Percentiles rank a stretch among this genome's conserved stretches.
Conservation (phyloP, 108 stramenopile genomes). For the Cyclotella kingstonii region DNA sequence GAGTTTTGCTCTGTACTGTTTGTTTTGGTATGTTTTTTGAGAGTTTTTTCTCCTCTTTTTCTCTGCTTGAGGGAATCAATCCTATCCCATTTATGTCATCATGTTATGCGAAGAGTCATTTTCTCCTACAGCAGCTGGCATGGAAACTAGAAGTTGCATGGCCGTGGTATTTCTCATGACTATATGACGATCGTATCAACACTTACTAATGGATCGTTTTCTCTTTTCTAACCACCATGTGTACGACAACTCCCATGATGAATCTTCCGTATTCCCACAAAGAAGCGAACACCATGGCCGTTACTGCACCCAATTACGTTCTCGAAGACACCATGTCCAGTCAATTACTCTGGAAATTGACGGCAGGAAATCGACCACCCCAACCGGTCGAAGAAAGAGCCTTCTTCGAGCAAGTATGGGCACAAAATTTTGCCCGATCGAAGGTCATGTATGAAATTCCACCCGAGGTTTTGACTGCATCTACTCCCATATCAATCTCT, state of each 20-base stretch:
- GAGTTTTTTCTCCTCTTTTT: too few relatives aligned
- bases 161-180: too few relatives aligned
- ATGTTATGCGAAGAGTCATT: too few relatives aligned
- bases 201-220: not conserved
- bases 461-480: conserved; percentile 74
- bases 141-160: too few relatives aligned
- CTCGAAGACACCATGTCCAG: conserved; percentile 80
- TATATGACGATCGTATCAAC: too few relatives aligned
- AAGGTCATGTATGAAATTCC: conserved; percentile 80
- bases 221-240: not conserved
- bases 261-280: not conserved
- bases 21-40: too few relatives aligned
- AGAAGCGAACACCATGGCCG: conserved; percentile 52
- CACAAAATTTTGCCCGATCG: conserved; percentile 85
- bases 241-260: not conserved
- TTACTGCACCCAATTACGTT: conserved; percentile 90
- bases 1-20: too few relatives aligned
- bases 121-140: too few relatives aligned
- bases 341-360: conserved; percentile 89
- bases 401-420: conserved; percentile 93
- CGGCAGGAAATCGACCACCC: conserved; percentile 90
- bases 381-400: conserved; percentile 89
- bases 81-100: too few relatives aligned
- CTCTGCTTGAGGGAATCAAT: too few relatives aligned
- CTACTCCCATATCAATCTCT: conserved; percentile 70